Percentiles rank a stretch among this genome's conserved stretches.
These are phyloP conservation scores for Diutina sp. DNA, from an alignment of 1,139 yeast genomes.

Conservation along the genomic window DNA sequence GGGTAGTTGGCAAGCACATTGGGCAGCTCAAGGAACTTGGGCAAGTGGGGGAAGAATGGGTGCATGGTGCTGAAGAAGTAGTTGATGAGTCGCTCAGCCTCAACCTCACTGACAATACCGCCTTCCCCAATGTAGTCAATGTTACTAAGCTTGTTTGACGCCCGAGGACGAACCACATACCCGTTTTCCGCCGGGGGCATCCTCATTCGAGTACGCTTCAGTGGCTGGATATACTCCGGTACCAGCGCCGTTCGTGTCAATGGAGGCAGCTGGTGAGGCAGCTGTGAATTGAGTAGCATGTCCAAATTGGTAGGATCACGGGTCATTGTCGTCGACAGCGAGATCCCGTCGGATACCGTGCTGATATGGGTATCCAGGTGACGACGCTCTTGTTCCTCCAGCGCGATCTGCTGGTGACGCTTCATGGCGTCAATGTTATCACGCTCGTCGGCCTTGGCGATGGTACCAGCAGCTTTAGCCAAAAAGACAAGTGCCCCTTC, in stretches of 20 bases:
- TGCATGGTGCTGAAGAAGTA: constrained; percentile 70
- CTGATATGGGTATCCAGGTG: neutral
- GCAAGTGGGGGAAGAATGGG: constrained; percentile 83
- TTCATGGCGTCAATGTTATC: constrained; percentile 56
- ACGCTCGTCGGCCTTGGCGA: constrained; percentile 53
- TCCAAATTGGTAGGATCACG: neutral
- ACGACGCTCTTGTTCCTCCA: constrained; percentile 2
- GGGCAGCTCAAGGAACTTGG: constrained; percentile 56
- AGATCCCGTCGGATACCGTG: neutral
- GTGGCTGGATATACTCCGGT: constrained; percentile 1
- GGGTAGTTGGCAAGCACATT: constrained; percentile 67
- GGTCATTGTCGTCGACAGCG: neutral
- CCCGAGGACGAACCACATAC: constrained; percentile 39
- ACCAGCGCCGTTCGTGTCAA: neutral
- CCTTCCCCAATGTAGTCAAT: constrained; percentile 53
- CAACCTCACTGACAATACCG: constrained; percentile 54
- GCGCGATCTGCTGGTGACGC: constrained; percentile 35
- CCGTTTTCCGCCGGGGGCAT: constrained; percentile 38
- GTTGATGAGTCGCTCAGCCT: constrained; percentile 51
- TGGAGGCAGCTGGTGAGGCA: neutral
- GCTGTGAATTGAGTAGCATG: neutral
- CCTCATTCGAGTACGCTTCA: constrained; percentile 9
- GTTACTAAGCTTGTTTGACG: constrained; percentile 37
- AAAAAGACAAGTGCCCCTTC: constrained; percentile 60
- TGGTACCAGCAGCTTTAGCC: constrained; percentile 66